phyloP scores from a whole-genome alignment of 2,329 filamentous ascomycete species.

The Alternaria incomplexa region DNA sequence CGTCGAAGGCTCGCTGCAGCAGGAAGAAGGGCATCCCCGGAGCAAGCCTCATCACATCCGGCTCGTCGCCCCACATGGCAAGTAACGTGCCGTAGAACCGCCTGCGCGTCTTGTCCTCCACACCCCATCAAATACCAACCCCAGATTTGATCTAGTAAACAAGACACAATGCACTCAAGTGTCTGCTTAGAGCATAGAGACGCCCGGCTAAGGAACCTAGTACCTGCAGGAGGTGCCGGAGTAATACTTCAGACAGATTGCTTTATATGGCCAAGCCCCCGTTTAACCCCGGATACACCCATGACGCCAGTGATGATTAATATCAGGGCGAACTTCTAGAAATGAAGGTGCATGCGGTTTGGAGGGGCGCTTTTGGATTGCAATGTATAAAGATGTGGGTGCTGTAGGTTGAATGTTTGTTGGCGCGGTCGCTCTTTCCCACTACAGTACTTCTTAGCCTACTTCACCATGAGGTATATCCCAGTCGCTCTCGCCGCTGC shows the following conservation, averaged over 20 bases:
- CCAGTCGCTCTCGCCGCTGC: slow-evolving; percentile 24
- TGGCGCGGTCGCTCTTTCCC: slow-evolving; percentile 5
- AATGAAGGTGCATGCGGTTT: slow-evolving; percentile 12
- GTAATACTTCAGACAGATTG: slow-evolving; percentile 23
- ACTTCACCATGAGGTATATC: slow-evolving; percentile 29
- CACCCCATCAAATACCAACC: neutral
- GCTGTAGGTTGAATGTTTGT: neutral
- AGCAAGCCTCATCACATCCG: neutral
- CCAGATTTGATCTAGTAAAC: neutral
- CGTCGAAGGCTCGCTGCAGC: neutral
- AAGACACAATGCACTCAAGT: slow-evolving; percentile 2
- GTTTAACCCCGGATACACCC: slow-evolving; percentile 17
- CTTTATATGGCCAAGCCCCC: slow-evolving; percentile 26
- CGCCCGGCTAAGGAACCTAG: slow-evolving; percentile 6
- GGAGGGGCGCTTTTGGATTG: neutral
- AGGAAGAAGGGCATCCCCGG: neutral
- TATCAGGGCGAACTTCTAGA: slow-evolving; percentile 12
- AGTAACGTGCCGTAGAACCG: slow-evolving; percentile 6
- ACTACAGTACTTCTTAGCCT: neutral
- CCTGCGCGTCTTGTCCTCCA: neutral
- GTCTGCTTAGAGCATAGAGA: neutral
- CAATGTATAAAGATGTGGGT: slow-evolving; percentile 14
- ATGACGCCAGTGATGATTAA: slow-evolving; percentile 10
- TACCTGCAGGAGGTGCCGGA: slow-evolving; percentile 7
- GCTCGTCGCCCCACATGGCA: slow-evolving; percentile 10